Conservation (phyloP, 2,329 filamentous ascomycete species). For the Cryphonectria japonica region DNA sequence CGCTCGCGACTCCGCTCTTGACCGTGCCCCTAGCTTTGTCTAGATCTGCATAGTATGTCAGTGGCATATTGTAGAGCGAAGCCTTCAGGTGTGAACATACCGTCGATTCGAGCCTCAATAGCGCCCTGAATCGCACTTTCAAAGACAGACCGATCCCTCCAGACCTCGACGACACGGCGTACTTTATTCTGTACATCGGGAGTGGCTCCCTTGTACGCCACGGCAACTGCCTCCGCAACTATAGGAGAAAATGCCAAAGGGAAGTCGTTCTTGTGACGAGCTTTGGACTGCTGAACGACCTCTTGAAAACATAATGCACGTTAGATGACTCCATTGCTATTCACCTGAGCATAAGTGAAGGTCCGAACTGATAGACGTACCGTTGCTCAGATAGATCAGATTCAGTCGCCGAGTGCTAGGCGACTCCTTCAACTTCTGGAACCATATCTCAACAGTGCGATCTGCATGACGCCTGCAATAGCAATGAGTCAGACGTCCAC, state of each 20-base stretch:
- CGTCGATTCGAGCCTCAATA: conserved; percentile 78
- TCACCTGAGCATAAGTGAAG: not conserved
- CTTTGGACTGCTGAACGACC: conserved; percentile 95
- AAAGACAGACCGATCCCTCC: conserved; percentile 86
- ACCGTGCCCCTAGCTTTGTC: conserved; percentile 61
- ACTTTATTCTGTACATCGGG: conserved; percentile 87
- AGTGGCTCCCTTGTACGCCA: conserved; percentile 89
- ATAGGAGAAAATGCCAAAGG: conserved; percentile 88
- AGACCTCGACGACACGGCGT: conserved; percentile 88
- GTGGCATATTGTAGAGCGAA: not conserved
- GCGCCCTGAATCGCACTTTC: conserved; percentile 77
- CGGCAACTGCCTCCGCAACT: conserved; percentile 85
- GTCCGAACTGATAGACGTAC: conserved; percentile 51
- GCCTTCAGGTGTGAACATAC: conserved; percentile 51
- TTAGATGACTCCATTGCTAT: not conserved
- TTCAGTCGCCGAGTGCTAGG: conserved; percentile 84
- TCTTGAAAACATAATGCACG: conserved; percentile 55
- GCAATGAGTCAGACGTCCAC: conserved; percentile 15
- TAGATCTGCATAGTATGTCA: conserved; percentile 52
- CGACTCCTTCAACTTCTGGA: conserved; percentile 86
- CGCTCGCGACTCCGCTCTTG: conserved; percentile 59
- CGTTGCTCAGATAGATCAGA: conserved; percentile 92
- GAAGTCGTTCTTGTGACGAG: conserved; percentile 90
- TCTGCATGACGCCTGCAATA: conserved; percentile 80
- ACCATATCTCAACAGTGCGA: conserved; percentile 88